Percentiles rank a stretch among this genome's conserved stretches.
phyloP scores from a whole-genome alignment of 2,329 filamentous ascomycete genomes.

The Aschersonia sp. region DNA sequence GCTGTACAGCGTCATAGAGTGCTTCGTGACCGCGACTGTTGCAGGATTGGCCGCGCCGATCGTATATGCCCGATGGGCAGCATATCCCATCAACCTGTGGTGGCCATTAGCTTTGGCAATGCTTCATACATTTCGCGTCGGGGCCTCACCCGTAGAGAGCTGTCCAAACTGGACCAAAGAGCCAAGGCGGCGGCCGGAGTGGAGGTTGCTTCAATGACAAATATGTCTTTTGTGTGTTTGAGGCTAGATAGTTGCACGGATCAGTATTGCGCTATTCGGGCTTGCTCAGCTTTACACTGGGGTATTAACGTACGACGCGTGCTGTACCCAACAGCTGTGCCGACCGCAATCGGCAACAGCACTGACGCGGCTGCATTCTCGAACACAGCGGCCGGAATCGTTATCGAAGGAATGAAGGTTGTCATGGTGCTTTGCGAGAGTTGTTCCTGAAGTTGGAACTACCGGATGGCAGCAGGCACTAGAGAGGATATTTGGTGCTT shows the following conservation, averaged over 20 bases:
- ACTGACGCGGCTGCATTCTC: slow-evolving; percentile 57
- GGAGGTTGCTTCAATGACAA: slow-evolving; percentile 52
- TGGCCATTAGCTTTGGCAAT: background rate
- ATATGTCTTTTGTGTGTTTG: slow-evolving; percentile 38
- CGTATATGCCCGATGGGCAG: slow-evolving; percentile 62
- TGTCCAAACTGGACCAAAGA: slow-evolving; percentile 54
- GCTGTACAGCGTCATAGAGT: slow-evolving; percentile 65
- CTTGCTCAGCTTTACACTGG: background rate
- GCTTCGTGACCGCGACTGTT: slow-evolving; percentile 43
- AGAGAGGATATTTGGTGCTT: too few species aligned
- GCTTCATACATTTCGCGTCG: background rate
- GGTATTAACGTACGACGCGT: slow-evolving; percentile 39
- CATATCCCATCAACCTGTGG: slow-evolving; percentile 64
- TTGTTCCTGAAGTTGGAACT: too few species aligned
- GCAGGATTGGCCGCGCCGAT: slow-evolving; percentile 38
- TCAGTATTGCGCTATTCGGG: background rate
- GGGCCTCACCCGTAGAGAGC: slow-evolving; percentile 39
- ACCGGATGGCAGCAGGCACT: too few species aligned
- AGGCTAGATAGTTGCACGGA: background rate
- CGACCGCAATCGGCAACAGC: slow-evolving; percentile 59
- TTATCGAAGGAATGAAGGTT: slow-evolving; percentile 63
- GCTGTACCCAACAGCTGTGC: slow-evolving; percentile 57
- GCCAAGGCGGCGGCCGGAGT: slow-evolving; percentile 41
- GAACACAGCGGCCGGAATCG: slow-evolving; percentile 58
- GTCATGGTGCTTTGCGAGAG: slow-evolving; percentile 43